A percentile compares a stretch with the other conserved stretches of the same genome.
Evolutionary conservation across 139 green algal species (phyloP).

Genomic region (Bryopsis sp.): DNA sequence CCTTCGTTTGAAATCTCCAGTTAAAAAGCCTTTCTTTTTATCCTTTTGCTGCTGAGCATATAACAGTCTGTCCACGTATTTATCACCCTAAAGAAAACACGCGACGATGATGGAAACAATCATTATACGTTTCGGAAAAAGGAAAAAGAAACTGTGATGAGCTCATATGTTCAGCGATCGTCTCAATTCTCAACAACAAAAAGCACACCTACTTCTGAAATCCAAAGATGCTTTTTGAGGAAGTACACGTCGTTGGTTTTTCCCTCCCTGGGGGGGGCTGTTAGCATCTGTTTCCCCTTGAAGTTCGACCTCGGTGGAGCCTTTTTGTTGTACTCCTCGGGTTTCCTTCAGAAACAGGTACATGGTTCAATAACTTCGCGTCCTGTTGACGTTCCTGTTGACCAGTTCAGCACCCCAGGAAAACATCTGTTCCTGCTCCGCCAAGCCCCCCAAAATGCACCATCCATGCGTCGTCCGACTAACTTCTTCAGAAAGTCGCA

Average conservation of each 20-base stretch:
- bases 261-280: slow-evolving; percentile 35
- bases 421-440: neutral
- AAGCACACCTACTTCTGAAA: slow-evolving; percentile 37
- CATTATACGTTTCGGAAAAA: slow-evolving; percentile 2
- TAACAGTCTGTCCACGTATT: slow-evolving; percentile 50
- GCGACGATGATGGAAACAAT: neutral
- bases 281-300: slow-evolving; percentile 56
- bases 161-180: neutral
- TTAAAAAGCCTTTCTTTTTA: slow-evolving; percentile 72
- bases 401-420: too few species aligned
- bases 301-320: slow-evolving; percentile 30
- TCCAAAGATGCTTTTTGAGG: slow-evolving; percentile 62
- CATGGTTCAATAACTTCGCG: too few species aligned
- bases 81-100: slow-evolving; percentile 29
- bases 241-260: slow-evolving; percentile 61
- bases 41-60: slow-evolving; percentile 53
- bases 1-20: slow-evolving; percentile 63
- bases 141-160: neutral
- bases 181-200: too few species aligned
- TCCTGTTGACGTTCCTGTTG: too few species aligned
- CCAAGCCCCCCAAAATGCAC: neutral
- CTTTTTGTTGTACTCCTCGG: slow-evolving; percentile 46
- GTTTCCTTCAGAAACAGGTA: slow-evolving; percentile 45
- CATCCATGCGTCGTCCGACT: neutral
- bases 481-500: neutral